Base-by-base conservation (phyloP, 371 early-diverging fungal species). In the Blakeslea trispora region DNA sequence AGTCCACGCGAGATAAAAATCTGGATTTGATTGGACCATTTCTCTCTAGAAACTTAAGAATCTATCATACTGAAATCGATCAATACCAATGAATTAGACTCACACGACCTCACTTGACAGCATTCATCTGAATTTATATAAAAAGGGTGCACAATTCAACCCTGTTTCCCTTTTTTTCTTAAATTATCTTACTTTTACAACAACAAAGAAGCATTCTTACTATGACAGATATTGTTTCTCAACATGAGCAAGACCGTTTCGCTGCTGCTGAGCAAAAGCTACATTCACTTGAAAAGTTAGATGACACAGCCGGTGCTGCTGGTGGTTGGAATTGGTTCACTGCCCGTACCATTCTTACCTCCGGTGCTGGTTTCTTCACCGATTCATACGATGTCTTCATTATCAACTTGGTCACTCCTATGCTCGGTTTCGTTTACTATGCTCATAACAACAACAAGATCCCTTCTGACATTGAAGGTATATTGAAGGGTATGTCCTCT, bases 301-400 rank as follows among this genome's bases (percentile, higher is more conserved):
- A 64, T 39, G 68, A 61, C 50, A 57, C 47, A 37, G 63, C 61
- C 45, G 64, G 57, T 45, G 63, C 50, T 51, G 68, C 68, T 50
- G 66, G 68, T 58, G 60, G 68, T 18, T 72, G 74, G 72, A 76
- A 76, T 53, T 89, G 90, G 90, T 91, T 90, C 70, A 92, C 92
- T 61, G 62, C 91, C 45, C 84, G 89, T 50, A 87, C 95, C 31
- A 85, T 89, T 69, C 62, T 93, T 37, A 91, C 92, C 22, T 82
- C 93, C 2, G 95, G 95, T 44, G 80, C 87, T 48, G 93, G 95
- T 57, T 93, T 92, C 79, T 91, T 90, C 65, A 92, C 93, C 19
- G 93, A 93, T 69, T 87, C 92, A 15, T 91, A 93, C 72, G 92
- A 95, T 81, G 81, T 91, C 37, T 95, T 93, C 59, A 86, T 88